Evolutionary conservation across 2,329 filamentous ascomycete species (phyloP).

Genomic region (Hypoxylon rubiginosum): DNA sequence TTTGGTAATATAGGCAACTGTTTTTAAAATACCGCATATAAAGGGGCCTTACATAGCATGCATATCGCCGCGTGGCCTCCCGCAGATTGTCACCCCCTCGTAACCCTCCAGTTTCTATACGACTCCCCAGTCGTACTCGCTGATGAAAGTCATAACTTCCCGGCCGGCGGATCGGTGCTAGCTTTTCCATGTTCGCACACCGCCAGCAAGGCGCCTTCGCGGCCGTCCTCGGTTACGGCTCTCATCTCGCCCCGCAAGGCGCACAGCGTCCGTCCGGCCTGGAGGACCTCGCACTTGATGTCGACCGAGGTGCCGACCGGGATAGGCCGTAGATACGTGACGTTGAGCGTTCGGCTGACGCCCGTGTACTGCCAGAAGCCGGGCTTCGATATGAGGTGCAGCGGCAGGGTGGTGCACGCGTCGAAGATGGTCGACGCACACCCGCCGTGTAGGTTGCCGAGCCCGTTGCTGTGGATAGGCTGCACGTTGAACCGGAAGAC

Average conservation of each 20-base stretch:
- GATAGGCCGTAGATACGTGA: conserved; percentile 76
- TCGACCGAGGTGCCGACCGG: conserved; percentile 61
- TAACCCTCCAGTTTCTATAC: neutral
- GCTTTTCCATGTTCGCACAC: conserved; percentile 68
- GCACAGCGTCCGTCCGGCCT: conserved; percentile 61
- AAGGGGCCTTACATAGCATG: neutral
- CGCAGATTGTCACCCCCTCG: neutral
- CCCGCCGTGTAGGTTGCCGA: conserved; percentile 71
- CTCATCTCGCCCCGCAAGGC: conserved; percentile 62
- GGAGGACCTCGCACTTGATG: conserved; percentile 62
- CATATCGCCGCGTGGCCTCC: no score
- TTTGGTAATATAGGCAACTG: neutral
- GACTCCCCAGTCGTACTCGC: neutral
- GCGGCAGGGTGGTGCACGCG: conserved; percentile 70
- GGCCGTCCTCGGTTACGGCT: conserved; percentile 52
- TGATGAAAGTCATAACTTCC: conserved; percentile 34
- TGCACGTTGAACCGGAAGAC: conserved; percentile 65
- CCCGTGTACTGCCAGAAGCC: conserved; percentile 74
- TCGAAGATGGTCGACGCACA: conserved; percentile 78
- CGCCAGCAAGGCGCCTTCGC: conserved; percentile 59
- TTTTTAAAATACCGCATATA: neutral
- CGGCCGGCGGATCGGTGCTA: conserved; percentile 59
- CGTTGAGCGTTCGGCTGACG: conserved; percentile 74
- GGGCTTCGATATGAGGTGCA: conserved; percentile 68
- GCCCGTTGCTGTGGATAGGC: conserved; percentile 65